Conservation (phyloP, 441 rosid genomes). For the Pelargonium exstipulatum region DNA sequence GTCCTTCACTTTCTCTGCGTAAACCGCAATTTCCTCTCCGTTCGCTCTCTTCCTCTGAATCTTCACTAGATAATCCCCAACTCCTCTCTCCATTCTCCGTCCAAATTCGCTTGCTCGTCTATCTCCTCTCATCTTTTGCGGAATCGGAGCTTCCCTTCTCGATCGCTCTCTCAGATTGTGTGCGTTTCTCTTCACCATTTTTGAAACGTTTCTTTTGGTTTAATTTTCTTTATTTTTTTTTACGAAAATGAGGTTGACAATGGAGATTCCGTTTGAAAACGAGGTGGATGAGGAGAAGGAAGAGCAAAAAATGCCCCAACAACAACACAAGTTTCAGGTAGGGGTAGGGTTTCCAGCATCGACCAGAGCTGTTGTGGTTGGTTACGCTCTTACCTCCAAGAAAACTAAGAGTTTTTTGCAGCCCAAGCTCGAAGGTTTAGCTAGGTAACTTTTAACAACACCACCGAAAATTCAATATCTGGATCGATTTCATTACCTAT, state of each 20-base stretch:
- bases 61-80: no score
- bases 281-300: constrained; percentile 19
- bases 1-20: no score
- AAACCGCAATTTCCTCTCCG: no score
- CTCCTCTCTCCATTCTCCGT: no score
- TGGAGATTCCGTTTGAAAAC: constrained; percentile 24
- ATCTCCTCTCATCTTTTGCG: no score
- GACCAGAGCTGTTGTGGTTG: constrained; percentile 51
- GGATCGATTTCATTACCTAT: not conserved
- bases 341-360: constrained; percentile 26
- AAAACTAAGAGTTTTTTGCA: constrained; percentile 71
- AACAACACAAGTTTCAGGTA: not conserved
- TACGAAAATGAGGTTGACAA: constrained; percentile 34
- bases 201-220: no score
- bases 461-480: not conserved
- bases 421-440: constrained; percentile 67
- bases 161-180: no score
- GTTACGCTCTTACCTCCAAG: constrained; percentile 81
- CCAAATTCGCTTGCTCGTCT: no score
- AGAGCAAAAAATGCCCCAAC: constrained; percentile 14
- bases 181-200: no score
- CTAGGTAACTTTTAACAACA: constrained; percentile 40
- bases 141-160: no score
- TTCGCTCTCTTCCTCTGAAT: no score
- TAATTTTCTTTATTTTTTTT: no score